A percentile compares a stretch with the other conserved stretches of the same genome.
Conservation (phyloP, 768 basidiomycete species). For the Mrakia blollopis region DNA sequence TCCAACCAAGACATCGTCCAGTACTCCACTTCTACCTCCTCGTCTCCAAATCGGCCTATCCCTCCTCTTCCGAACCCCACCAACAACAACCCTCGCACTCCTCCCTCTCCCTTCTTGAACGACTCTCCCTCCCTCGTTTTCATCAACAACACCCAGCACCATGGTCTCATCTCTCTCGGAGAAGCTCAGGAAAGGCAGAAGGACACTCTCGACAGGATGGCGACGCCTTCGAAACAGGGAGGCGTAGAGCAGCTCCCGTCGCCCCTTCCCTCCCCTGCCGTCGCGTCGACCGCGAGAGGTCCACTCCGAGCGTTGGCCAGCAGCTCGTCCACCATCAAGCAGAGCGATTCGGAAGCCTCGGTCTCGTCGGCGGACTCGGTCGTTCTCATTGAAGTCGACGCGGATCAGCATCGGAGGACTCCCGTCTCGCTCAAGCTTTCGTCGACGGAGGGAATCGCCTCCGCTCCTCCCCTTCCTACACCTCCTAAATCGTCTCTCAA, state of each 20-base stretch:
- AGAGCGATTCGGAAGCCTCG: constrained; percentile 3
- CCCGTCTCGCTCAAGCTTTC: background rate
- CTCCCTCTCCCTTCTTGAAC: background rate
- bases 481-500: background rate
- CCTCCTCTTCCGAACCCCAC: background rate
- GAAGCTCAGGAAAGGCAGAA: background rate
- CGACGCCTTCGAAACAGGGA: background rate
- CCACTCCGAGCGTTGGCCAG: background rate
- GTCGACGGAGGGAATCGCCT: background rate
- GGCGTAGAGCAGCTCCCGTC: background rate
- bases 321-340: background rate
- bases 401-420: background rate
- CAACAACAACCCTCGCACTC: background rate
- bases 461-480: background rate
- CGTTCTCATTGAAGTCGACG: background rate
- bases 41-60: background rate
- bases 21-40: background rate
- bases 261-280: background rate
- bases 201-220: background rate
- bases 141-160: constrained; percentile 2
- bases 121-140: background rate
- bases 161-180: background rate
- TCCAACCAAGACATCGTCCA: background rate
- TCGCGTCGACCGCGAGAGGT: background rate
- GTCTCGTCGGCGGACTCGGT: background rate